phyloP scores from a whole-genome alignment of 208 protist species.

The Leishmania mexicana region DNA sequence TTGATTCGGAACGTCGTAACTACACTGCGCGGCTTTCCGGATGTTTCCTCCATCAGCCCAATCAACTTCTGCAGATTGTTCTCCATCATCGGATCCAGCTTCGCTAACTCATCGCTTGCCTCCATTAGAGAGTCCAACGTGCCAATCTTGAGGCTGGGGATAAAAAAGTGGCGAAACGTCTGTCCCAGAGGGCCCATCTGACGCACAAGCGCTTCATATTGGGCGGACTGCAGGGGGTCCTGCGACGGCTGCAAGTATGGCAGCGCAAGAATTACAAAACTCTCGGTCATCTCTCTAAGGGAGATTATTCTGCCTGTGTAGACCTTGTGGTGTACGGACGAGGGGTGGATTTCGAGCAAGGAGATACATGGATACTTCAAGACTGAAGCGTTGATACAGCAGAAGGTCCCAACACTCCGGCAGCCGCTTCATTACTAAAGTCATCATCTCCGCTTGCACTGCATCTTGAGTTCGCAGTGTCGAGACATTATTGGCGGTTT shows the following conservation, averaged over 20 bases:
- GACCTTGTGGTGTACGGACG: neutral
- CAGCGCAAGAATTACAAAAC: conserved; percentile 80
- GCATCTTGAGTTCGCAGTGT: neutral
- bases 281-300: conserved; percentile 66
- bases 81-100: conserved; percentile 81
- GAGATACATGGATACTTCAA: neutral
- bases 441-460: neutral
- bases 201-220: conserved; percentile 73
- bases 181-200: conserved; percentile 74
- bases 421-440: neutral
- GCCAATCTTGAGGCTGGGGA: conserved; percentile 81
- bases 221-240: conserved; percentile 64
- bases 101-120: conserved; percentile 86
- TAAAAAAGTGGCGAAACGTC: conserved; percentile 75
- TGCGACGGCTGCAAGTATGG: conserved; percentile 72
- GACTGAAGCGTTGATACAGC: neutral
- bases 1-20: conserved; percentile 87
- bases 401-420: neutral
- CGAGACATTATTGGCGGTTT: neutral
- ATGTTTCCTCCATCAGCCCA: conserved; percentile 81
- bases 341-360: neutral
- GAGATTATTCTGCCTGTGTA: conserved; percentile 2
- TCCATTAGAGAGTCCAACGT: conserved; percentile 92
- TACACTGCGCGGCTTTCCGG: conserved; percentile 67
- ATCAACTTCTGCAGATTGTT: conserved; percentile 80